These are phyloP conservation scores for cucumber (Cucumis sativus) DNA, from an alignment of 306 rosid species.

Conservation along the genomic window DNA sequence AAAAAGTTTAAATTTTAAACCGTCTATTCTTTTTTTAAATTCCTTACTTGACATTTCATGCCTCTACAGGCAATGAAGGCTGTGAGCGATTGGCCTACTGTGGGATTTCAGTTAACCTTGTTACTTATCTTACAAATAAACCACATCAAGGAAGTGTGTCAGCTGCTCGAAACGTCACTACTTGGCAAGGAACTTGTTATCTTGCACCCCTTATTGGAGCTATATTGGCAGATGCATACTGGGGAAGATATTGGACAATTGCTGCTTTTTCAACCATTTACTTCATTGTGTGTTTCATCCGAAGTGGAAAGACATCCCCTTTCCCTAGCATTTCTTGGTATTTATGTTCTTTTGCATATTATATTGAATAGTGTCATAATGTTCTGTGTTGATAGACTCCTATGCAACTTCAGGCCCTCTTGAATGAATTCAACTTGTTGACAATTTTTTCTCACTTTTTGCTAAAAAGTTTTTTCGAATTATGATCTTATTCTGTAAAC, in stretches of 20 bases:
- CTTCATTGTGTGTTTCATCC: conserved; percentile 46
- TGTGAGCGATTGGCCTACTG: conserved; percentile 93
- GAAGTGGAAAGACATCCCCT: not conserved
- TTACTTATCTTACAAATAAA: conserved; percentile 74
- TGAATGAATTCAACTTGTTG: not conserved
- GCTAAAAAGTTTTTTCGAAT: not conserved
- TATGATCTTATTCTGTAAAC: not conserved
- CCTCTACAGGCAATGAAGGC: conserved; percentile 64
- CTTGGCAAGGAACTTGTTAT: conserved; percentile 97
- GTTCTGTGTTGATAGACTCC: not conserved
- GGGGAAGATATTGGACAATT: conserved; percentile 99
- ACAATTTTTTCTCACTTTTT: not conserved
- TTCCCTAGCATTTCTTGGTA: not conserved
- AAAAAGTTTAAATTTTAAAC: not conserved
- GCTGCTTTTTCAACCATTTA: conserved; percentile 66
- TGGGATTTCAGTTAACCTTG: conserved; percentile 86
- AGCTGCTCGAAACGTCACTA: conserved; percentile 91
- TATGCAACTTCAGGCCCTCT: not conserved
- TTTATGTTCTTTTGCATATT: not conserved
- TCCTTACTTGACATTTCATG: not conserved
- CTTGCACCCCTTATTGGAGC: conserved; percentile 97
- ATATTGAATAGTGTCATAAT: not conserved
- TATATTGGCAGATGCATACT: conserved; percentile 83
- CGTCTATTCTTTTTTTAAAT: not conserved
- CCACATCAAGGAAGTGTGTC: conserved; percentile 75